Conservation (phyloP, 2,329 filamentous ascomycete species). For the Colletotrichum musicola region DNA sequence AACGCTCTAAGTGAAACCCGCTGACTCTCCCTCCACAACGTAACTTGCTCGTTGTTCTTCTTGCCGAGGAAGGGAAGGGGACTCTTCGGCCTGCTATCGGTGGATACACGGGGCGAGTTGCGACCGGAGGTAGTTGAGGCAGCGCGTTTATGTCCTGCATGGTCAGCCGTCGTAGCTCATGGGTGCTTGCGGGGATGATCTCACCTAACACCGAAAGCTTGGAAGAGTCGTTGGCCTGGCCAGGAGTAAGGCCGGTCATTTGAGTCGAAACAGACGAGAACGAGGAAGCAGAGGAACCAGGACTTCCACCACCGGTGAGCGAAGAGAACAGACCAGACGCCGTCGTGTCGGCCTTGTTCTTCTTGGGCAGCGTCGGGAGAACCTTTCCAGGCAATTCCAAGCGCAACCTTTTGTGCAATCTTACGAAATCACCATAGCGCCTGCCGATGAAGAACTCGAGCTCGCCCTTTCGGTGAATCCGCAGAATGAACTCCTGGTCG, state of each 20-base stretch:
- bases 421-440: slow-evolving; percentile 88
- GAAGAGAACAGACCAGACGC: slow-evolving; percentile 68
- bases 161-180: slow-evolving; percentile 31
- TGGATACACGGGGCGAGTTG: slow-evolving; percentile 57
- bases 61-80: slow-evolving; percentile 47
- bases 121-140: slow-evolving; percentile 52
- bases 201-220: slow-evolving; percentile 59
- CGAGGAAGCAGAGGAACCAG: slow-evolving; percentile 83
- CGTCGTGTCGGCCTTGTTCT: slow-evolving; percentile 86
- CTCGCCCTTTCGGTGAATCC: slow-evolving; percentile 83
- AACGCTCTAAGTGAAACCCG: slow-evolving; percentile 92
- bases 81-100: slow-evolving; percentile 55
- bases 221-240: slow-evolving; percentile 49
- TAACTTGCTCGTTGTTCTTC: slow-evolving; percentile 45
- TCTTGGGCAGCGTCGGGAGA: slow-evolving; percentile 86
- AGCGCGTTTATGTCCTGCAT: slow-evolving; percentile 44
- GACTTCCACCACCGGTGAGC: slow-evolving; percentile 67
- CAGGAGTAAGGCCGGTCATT: slow-evolving; percentile 54
- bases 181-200: slow-evolving; percentile 21
- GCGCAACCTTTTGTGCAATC: slow-evolving; percentile 82
- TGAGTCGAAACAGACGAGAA: slow-evolving; percentile 84
- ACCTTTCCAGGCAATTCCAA: slow-evolving; percentile 92
- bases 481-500: slow-evolving; percentile 86
- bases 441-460: slow-evolving; percentile 84
- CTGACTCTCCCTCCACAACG: slow-evolving; percentile 87